Conservation (phyloP, 225 moss, liverwort and hornwort genomes). For the Lunularia cruciata region DNA sequence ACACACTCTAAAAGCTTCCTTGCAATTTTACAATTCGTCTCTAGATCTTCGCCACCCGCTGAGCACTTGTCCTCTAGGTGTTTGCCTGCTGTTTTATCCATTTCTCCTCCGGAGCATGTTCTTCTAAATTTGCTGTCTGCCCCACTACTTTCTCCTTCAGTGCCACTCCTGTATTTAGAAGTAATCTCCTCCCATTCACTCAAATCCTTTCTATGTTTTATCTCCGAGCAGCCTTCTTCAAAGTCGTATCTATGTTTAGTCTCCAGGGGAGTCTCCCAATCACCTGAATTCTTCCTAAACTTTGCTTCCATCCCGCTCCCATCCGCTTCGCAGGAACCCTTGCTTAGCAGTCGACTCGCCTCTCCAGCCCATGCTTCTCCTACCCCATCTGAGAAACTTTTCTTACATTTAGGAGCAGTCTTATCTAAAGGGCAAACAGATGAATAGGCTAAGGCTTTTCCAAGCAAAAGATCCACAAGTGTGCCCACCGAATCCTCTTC, state of each 20-base stretch:
- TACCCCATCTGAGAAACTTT: conserved; percentile 65
- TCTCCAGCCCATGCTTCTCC: conserved; percentile 66
- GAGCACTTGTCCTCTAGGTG: conserved; percentile 45
- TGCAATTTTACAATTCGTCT: conserved; percentile 79
- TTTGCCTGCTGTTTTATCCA: conserved; percentile 55
- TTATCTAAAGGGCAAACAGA: conserved; percentile 76
- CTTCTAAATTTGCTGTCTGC: conserved; percentile 74
- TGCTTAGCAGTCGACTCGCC: conserved; percentile 52
- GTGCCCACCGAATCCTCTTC: conserved; percentile 84
- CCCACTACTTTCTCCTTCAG: conserved; percentile 51
- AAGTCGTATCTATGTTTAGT: conserved; percentile 70
- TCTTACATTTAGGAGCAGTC: conserved; percentile 48
- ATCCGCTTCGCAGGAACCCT: conserved; percentile 64
- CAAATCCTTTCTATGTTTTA: conserved; percentile 68
- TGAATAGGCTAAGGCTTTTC: conserved; percentile 89
- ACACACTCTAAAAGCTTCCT: conserved; percentile 91
- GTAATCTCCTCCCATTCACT: conserved; percentile 92
- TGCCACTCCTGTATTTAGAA: conserved; percentile 65
- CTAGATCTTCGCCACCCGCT: conserved; percentile 59
- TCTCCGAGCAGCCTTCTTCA: conserved; percentile 75
- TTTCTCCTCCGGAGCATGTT: conserved; percentile 63
- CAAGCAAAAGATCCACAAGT: conserved; percentile 92
- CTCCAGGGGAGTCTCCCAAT: conserved; percentile 62
- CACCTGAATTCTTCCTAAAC: conserved; percentile 61
- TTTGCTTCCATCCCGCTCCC: conserved; percentile 54